Percentiles rank a stretch among this genome's conserved stretches.
phyloP scores from a whole-genome alignment of 306 rosid genomes.

The Glycine latifolia region DNA sequence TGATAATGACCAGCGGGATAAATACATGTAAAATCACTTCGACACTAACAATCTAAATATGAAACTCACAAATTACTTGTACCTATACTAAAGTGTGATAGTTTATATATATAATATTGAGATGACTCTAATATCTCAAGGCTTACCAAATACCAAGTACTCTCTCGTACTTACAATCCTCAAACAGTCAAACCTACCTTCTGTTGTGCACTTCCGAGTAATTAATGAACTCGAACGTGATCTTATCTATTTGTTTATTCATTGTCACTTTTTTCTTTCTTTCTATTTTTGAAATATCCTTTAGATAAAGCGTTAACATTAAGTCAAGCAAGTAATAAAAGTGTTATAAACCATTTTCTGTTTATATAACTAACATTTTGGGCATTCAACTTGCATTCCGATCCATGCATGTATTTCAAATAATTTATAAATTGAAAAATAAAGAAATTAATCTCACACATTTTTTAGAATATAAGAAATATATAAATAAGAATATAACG shows the following conservation, averaged over 20 bases:
- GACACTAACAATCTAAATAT: too few species aligned
- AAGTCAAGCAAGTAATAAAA: neutral
- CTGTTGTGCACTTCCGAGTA: neutral
- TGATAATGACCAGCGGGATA: too few species aligned
- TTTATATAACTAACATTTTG: neutral
- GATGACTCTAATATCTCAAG: too few species aligned
- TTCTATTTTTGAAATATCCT: neutral
- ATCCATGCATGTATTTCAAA: neutral
- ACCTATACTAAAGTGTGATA: too few species aligned
- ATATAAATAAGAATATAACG: too few species aligned
- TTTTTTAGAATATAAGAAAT: neutral
- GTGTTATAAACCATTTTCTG: neutral
- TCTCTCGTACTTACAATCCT: neutral
- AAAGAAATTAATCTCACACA: neutral
- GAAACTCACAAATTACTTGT: too few species aligned
- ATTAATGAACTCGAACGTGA: neutral
- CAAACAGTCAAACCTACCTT: neutral
- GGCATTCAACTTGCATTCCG: neutral
- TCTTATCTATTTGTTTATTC: neutral
- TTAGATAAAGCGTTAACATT: neutral
- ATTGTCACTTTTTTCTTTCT: neutral
- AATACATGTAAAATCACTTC: too few species aligned
- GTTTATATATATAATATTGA: too few species aligned
- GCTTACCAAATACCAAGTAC: neutral
- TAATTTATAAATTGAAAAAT: neutral